phyloP scores from a whole-genome alignment of 169 alveolate species.

The Perkinsus olseni region DNA sequence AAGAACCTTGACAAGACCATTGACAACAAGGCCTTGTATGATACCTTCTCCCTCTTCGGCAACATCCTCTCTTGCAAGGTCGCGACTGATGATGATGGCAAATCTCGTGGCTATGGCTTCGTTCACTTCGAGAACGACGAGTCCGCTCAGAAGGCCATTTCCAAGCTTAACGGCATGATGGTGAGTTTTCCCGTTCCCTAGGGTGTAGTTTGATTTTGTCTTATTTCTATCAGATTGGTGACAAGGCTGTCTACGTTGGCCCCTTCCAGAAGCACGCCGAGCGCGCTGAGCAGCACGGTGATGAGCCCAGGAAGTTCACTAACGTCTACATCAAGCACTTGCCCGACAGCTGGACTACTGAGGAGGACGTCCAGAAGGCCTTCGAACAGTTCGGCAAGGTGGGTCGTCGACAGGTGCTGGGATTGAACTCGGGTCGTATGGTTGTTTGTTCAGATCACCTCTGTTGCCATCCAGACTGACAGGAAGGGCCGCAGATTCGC shows the following conservation, averaged over 20 bases:
- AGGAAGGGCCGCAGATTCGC: slow-evolving; percentile 73
- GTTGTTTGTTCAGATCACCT: not conserved
- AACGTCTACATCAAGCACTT: slow-evolving; percentile 83
- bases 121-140: slow-evolving; percentile 72
- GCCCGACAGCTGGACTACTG: slow-evolving; percentile 76
- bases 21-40: slow-evolving; percentile 86
- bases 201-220: slow-evolving; percentile 55
- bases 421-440: not conserved
- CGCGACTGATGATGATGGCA: slow-evolving; percentile 73
- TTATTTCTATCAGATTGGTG: slow-evolving; percentile 79
- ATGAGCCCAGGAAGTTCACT: slow-evolving; percentile 43
- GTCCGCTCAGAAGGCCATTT: slow-evolving; percentile 73
- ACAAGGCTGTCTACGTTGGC: slow-evolving; percentile 76
- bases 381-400: slow-evolving; percentile 21
- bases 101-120: slow-evolving; percentile 76
- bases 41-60: slow-evolving; percentile 85
- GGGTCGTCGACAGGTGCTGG: not conserved
- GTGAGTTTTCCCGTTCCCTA: slow-evolving; percentile 60
- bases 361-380: slow-evolving; percentile 29
- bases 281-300: slow-evolving; percentile 20
- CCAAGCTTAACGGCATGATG: slow-evolving; percentile 70
- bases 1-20: slow-evolving; percentile 81
- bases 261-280: slow-evolving; percentile 72
- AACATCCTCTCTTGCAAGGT: slow-evolving; percentile 85
- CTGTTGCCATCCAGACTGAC: slow-evolving; percentile 38